Conservation (phyloP, 768 basidiomycete genomes). For the Kwoniella mangroviensis region DNA sequence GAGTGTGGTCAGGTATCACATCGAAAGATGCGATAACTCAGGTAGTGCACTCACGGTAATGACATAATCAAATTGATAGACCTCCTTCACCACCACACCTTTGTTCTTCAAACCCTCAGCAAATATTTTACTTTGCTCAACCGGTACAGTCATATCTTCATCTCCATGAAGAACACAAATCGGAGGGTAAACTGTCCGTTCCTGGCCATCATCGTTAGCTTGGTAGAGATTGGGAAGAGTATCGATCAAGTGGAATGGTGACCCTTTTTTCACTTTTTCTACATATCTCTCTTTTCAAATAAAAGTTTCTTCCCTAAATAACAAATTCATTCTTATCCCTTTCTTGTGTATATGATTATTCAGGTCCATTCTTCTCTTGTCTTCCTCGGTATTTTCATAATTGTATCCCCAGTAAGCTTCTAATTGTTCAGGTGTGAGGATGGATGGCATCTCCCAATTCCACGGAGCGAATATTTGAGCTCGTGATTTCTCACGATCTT, state of each 20-base stretch:
- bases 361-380: constrained; percentile 19
- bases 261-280: constrained; percentile 3
- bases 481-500: constrained; percentile 13
- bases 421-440: constrained; percentile 9
- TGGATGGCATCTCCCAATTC: constrained; percentile 19
- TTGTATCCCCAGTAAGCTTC: constrained; percentile 19
- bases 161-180: constrained; percentile 25
- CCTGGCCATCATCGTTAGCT: neutral
- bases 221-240: neutral
- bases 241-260: constrained; percentile 16
- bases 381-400: constrained; percentile 5
- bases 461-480: constrained; percentile 20
- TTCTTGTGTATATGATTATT: neutral
- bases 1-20: no score
- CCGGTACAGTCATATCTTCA: constrained; percentile 18
- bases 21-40: no score
- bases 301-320: constrained; percentile 17
- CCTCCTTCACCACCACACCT: constrained; percentile 6
- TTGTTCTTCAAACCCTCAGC: constrained; percentile 9
- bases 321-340: neutral
- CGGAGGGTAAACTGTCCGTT: constrained; percentile 18
- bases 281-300: neutral
- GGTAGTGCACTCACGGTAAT: constrained; percentile 15
- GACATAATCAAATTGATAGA: constrained; percentile 19
- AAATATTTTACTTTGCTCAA: constrained; percentile 21